Conservation (phyloP, 2,329 filamentous ascomycete species). For the Diaporthe capsici region DNA sequence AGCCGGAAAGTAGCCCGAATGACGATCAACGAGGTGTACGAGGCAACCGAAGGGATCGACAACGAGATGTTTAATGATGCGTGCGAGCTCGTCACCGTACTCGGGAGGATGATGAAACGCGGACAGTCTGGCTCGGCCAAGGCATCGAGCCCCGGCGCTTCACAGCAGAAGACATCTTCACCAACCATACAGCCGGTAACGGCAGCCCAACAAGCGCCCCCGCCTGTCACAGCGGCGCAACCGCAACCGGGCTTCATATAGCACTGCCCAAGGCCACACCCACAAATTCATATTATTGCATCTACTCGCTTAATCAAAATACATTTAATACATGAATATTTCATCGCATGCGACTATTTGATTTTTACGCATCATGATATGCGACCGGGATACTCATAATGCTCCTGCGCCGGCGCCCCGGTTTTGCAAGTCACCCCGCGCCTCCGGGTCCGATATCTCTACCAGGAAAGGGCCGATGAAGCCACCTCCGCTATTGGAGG, state of each 20-base stretch:
- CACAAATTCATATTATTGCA: not conserved
- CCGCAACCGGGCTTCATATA: slow-evolving; percentile 35
- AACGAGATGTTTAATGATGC: slow-evolving; percentile 96
- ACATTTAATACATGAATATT: not conserved
- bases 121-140: slow-evolving; percentile 59
- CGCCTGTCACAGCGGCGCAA: slow-evolving; percentile 25
- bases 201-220: slow-evolving; percentile 25
- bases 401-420: not conserved
- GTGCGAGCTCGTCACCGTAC: slow-evolving; percentile 85
- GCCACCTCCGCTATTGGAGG: not conserved
- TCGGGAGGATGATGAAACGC: slow-evolving; percentile 91
- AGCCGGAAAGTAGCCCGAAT: slow-evolving; percentile 84
- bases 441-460: not conserved
- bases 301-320: slow-evolving; percentile 11
- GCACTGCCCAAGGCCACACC: not conserved
- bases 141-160: slow-evolving; percentile 48
- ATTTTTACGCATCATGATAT: too few species aligned
- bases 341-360: not conserved
- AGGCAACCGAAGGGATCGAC: slow-evolving; percentile 91
- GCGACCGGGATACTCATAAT: not conserved
- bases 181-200: not conserved
- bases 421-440: too few species aligned
- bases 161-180: slow-evolving; percentile 28
- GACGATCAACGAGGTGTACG: slow-evolving; percentile 91
- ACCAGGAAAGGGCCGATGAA: not conserved